phyloP scores from a whole-genome alignment of 2,329 filamentous ascomycete species.

The Fusarium sp. region DNA sequence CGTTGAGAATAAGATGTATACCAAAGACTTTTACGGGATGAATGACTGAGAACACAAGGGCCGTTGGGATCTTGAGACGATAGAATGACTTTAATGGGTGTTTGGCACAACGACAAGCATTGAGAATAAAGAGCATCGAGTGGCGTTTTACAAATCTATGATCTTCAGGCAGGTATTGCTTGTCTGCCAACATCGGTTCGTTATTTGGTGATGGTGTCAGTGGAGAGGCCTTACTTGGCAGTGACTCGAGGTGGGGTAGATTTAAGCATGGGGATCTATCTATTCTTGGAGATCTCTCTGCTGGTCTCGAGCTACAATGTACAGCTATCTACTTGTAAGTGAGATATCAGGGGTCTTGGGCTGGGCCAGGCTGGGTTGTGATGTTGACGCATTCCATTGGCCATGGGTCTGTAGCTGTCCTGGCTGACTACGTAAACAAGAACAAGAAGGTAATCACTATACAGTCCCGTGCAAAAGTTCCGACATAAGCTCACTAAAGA shows the following conservation, averaged over 20 bases:
- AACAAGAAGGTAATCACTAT: too few species aligned
- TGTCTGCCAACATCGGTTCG: slow-evolving; percentile 20
- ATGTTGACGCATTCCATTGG: slow-evolving; percentile 6
- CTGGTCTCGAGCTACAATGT: slow-evolving; percentile 1
- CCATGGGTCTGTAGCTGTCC: background rate
- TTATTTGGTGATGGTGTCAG: slow-evolving; percentile 6
- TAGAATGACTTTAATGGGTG: slow-evolving; percentile 26
- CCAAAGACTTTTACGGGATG: slow-evolving; percentile 19
- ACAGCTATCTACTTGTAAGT: background rate
- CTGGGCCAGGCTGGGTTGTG: slow-evolving; percentile 3
- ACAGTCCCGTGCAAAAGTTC: too few species aligned
- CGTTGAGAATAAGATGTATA: slow-evolving; percentile 4
- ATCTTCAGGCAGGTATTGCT: slow-evolving; percentile 27
- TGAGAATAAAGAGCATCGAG: slow-evolving; percentile 30
- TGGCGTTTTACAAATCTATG: slow-evolving; percentile 39
- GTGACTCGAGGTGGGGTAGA: slow-evolving; percentile 4
- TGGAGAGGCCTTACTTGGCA: slow-evolving; percentile 3
- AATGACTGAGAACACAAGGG: slow-evolving; percentile 1
- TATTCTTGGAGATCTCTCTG: background rate
- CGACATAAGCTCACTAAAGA: too few species aligned
- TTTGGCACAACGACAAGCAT: slow-evolving; percentile 29
- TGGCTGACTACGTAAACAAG: background rate
- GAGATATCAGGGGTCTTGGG: background rate
- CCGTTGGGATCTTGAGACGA: slow-evolving; percentile 17
- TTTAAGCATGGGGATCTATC: slow-evolving; percentile 21